A percentile compares a stretch with the other conserved stretches of the same genome.
These are phyloP conservation scores for Tilletia horrida DNA, from an alignment of 1,284 basidiomycete species.

Conservation along the genomic window DNA sequence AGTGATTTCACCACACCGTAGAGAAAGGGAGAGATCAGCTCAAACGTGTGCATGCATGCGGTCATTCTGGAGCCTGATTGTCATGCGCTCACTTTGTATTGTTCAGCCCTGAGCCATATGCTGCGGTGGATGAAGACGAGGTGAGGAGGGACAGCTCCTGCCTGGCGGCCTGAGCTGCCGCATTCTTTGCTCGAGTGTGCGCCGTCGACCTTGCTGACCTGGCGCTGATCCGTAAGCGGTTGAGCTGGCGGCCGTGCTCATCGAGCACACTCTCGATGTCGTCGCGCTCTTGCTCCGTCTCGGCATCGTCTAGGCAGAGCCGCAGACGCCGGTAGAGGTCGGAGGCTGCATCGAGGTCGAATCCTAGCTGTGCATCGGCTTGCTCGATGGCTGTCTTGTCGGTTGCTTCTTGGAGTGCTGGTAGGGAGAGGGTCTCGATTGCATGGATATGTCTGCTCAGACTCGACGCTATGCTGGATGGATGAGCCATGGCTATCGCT, in stretches of 20 bases:
- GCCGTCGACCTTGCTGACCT: not conserved
- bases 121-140: not conserved
- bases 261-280: conserved; percentile 20
- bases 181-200: conserved; percentile 5
- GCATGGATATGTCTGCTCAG: not conserved
- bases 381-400: conserved; percentile 10
- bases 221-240: not conserved
- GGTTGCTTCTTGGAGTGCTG: not conserved
- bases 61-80: too few species aligned
- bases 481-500: not conserved
- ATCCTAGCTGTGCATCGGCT: conserved; percentile 6
- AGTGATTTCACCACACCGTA: too few species aligned
- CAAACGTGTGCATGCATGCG: too few species aligned
- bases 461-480: not conserved
- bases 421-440: conserved; percentile 2
- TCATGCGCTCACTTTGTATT: not conserved
- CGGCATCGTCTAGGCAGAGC: conserved; percentile 38
- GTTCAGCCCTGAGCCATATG: not conserved
- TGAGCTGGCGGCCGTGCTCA: not conserved
- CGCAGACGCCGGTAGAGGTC: conserved; percentile 31
- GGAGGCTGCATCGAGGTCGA: conserved; percentile 7
- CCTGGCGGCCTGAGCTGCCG: conserved; percentile 16
- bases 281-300: conserved; percentile 26
- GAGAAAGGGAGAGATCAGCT: too few species aligned
- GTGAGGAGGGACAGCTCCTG: conserved; percentile 23